phyloP scores from a whole-genome alignment of 176 grass and related monocot genomes.

The Rhynchospora pubera region DNA sequence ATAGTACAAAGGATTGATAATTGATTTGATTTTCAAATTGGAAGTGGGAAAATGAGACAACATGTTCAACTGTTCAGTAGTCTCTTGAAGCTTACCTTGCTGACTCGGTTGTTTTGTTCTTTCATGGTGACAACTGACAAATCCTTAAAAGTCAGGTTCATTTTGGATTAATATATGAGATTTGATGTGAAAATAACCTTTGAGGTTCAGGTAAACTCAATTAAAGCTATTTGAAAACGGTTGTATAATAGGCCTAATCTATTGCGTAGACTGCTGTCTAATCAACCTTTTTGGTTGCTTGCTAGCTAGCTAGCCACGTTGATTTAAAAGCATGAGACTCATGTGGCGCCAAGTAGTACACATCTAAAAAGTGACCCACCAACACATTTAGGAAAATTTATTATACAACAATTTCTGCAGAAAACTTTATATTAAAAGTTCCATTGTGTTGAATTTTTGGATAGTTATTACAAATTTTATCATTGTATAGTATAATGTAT shows the following conservation, averaged over 20 bases:
- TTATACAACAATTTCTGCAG: neutral
- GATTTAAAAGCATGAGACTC: neutral
- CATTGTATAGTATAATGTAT: too few relatives aligned
- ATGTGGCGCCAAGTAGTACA: neutral
- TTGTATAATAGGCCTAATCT: neutral
- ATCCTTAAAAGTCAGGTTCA: neutral
- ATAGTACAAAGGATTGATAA: neutral
- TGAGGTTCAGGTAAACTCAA: neutral
- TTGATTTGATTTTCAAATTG: neutral
- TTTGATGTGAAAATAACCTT: slow-evolving; percentile 19
- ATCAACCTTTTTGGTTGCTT: neutral
- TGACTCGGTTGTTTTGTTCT: slow-evolving; percentile 3
- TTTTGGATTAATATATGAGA: neutral
- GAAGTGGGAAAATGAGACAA: neutral
- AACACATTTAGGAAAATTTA: neutral
- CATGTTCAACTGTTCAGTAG: neutral
- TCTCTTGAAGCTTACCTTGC: neutral
- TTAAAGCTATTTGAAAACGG: neutral
- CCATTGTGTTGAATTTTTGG: neutral
- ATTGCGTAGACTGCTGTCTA: neutral
- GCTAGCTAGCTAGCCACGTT: slow-evolving; percentile 4
- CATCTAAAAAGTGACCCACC: neutral
- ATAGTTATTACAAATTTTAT: neutral
- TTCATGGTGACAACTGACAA: slow-evolving; percentile 15
- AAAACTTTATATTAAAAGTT: neutral